phyloP scores from a whole-genome alignment of 345 rosid species.

The Gossypium arboreum region DNA sequence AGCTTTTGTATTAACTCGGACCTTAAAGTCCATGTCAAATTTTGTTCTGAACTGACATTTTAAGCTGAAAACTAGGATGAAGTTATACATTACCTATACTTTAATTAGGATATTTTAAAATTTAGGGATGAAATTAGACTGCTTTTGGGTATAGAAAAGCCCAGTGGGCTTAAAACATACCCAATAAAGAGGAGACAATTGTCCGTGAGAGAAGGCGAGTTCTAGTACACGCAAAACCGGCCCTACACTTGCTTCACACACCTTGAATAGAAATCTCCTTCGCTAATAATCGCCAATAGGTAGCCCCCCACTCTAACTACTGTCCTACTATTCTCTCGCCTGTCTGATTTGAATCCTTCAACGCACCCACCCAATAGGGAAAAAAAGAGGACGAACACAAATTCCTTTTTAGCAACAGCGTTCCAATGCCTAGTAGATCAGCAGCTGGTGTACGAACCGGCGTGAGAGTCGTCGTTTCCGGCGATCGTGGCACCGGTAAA shows the following conservation, averaged over 20 bases:
- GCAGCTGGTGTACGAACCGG: constrained; percentile 42
- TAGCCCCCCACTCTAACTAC: background rate
- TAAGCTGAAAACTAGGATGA: no score
- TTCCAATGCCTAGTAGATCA: constrained; percentile 44
- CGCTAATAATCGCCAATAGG: background rate
- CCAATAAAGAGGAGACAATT: background rate
- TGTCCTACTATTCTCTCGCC: background rate
- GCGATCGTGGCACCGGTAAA: constrained; percentile 76
- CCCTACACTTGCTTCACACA: background rate
- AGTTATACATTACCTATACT: no score
- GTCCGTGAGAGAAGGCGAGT: background rate
- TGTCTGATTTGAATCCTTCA: background rate
- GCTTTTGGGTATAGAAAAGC: background rate
- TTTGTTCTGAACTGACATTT: no score
- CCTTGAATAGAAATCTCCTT: background rate
- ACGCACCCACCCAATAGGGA: background rate
- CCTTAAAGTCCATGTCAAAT: no score
- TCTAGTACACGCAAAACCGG: background rate
- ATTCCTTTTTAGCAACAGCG: background rate
- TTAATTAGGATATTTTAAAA: no score
- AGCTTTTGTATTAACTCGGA: no score
- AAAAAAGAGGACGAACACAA: background rate
- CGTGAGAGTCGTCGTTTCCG: constrained; percentile 66
- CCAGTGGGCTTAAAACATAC: background rate
- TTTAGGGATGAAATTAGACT: background rate